Base-by-base conservation (phyloP, 2,329 filamentous ascomycete species). In the Aureobasidium sp. region DNA sequence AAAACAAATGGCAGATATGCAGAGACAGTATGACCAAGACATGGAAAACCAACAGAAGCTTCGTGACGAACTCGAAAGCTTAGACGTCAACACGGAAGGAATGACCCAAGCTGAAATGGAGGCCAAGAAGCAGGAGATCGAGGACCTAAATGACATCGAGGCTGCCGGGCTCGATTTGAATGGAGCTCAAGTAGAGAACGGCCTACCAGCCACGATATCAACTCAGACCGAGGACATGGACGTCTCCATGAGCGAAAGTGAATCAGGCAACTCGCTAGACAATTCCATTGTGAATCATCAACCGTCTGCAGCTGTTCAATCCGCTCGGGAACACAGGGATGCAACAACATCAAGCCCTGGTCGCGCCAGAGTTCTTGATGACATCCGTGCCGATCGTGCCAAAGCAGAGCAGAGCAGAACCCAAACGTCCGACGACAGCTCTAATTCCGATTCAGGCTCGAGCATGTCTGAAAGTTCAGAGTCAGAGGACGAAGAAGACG, bases 21-120 rank as follows among this genome's bases (percentile, higher is more conserved):
- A 76, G 9, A 74, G 76, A 57, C 68, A 73, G 74, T 52, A 69
- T 69, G 72, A 77, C 67, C 69, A 74, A 68, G 74, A 67, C 20
- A 61, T 68, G 77, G 72, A 45, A 74, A 76, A 65, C 72, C 74
- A 59, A 72, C 55, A 60, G 25, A 49, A 63, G 37, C 52, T 59
- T 44, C 52, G 53, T 34, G 42, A 52, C 27, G 80, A 83, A 65
- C 71, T 83, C n/a, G 76, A 79, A 63, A 70, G 69, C 56, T 72
- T 83, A 22, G 77, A 77, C 42, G 68, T 79, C 44, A 77, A 82
- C 61, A 78, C 79, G 1, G 74, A 78, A 57, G 77, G 77, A 4
- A 74, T 79, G 67, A 73, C 76, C 3, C 70, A 78, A 62, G 75
- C 75, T 27, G 74, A 78, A 57, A 71, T 81, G 27, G 74, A 78